phyloP scores from a whole-genome alignment of 2,329 filamentous ascomycete species.

The Verticillium klebahnii region DNA sequence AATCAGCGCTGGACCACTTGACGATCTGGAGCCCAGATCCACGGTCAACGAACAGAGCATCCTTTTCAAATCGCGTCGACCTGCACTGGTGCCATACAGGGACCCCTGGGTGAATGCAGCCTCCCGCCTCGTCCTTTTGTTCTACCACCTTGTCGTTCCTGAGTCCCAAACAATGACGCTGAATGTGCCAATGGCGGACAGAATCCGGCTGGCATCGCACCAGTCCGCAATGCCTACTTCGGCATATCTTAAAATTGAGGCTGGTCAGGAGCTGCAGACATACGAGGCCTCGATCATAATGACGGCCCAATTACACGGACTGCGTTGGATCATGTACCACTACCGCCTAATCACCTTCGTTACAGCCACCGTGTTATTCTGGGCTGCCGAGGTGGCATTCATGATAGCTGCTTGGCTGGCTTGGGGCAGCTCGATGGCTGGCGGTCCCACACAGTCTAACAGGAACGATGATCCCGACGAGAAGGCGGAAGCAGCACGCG shows the following conservation, averaged over 20 bases:
- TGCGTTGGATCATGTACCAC: slow-evolving; percentile 84
- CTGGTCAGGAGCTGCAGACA: slow-evolving; percentile 66
- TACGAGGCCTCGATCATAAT: slow-evolving; percentile 67
- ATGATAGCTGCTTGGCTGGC: slow-evolving; percentile 61
- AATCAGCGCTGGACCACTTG: slow-evolving; percentile 11
- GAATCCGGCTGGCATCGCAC: slow-evolving; percentile 53
- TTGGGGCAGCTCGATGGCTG: slow-evolving; percentile 24
- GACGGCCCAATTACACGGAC: slow-evolving; percentile 68
- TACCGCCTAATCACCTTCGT: slow-evolving; percentile 68
- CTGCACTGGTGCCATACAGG: slow-evolving; percentile 75
- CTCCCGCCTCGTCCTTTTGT: slow-evolving; percentile 57
- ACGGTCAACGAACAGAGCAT: slow-evolving; percentile 28
- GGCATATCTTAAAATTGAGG: slow-evolving; percentile 62
- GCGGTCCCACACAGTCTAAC: background rate
- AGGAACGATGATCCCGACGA: background rate
- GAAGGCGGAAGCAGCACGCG: background rate
- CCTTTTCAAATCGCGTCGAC: slow-evolving; percentile 63
- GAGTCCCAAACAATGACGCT: slow-evolving; percentile 60
- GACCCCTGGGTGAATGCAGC: slow-evolving; percentile 63
- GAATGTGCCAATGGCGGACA: slow-evolving; percentile 67
- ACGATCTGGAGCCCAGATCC: slow-evolving; percentile 16
- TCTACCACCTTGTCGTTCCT: slow-evolving; percentile 65
- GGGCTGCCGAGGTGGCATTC: slow-evolving; percentile 67
- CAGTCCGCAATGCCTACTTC: slow-evolving; percentile 35
- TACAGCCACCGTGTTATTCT: slow-evolving; percentile 68